Percentiles rank a stretch among this genome's conserved stretches.
Evolutionary conservation across 179 eudicot species (phyloP).

Genomic region (Beta corolliflora): DNA sequence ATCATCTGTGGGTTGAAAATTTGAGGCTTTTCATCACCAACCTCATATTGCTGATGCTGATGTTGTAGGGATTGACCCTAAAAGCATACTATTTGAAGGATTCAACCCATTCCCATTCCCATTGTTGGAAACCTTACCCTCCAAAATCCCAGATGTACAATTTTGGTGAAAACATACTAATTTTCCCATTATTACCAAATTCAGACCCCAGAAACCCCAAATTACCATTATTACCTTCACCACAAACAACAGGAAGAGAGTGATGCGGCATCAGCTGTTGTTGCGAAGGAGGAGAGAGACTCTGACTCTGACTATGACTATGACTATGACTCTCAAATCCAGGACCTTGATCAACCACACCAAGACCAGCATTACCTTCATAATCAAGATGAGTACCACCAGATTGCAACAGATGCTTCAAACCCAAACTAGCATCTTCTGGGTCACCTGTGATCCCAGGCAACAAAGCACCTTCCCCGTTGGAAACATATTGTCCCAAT

Average conservation of each 20-base stretch:
- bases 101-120: constrained; percentile 13
- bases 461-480: constrained; percentile 41
- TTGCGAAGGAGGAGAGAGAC: constrained; percentile 11
- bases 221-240: background rate
- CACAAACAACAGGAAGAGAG: constrained; percentile 4
- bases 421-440: constrained; percentile 63
- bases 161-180: constrained; percentile 17
- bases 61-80: constrained; percentile 12
- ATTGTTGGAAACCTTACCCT: background rate
- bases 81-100: background rate
- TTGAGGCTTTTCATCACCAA: constrained; percentile 49
- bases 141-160: constrained; percentile 23
- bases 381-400: constrained; percentile 30
- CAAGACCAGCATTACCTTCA: constrained; percentile 59
- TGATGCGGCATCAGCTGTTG: background rate
- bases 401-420: constrained; percentile 61
- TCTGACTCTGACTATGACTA: background rate
- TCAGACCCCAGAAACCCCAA: constrained; percentile 15
- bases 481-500: constrained; percentile 64
- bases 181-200: constrained; percentile 21
- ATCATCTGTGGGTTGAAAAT: constrained; percentile 53
- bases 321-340: constrained; percentile 28
- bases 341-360: constrained; percentile 57
- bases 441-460: constrained; percentile 75
- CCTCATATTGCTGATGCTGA: constrained; percentile 30